Evolutionary conservation across 2,329 filamentous ascomycete genomes (phyloP).

Genomic region (Dactylellina cionopaga): DNA sequence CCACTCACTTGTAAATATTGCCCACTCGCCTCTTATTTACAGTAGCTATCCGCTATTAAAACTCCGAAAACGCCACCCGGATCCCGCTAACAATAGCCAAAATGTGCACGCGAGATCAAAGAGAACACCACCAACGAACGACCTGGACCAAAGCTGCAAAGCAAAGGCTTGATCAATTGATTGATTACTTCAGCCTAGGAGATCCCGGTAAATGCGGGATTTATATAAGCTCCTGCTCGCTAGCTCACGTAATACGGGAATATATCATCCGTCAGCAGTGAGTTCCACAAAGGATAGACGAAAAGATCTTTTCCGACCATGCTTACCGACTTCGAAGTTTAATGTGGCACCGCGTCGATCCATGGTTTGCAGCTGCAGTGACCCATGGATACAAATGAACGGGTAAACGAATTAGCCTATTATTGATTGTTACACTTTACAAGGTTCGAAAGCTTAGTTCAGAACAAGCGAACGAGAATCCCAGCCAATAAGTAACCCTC

Average conservation of each 20-base stretch:
- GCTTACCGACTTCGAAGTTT: constrained; percentile 16
- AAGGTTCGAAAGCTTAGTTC: neutral
- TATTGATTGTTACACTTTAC: neutral
- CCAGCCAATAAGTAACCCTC: neutral
- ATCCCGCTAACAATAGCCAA: neutral
- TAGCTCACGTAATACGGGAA: constrained; percentile 9
- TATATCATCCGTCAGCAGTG: constrained; percentile 21
- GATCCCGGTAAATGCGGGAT: constrained; percentile 6
- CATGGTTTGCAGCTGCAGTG: constrained; percentile 11
- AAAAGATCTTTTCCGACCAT: constrained; percentile 7
- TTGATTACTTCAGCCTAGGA: constrained; percentile 4
- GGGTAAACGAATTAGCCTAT: constrained; percentile 26
- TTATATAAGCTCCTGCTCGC: neutral
- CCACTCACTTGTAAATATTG: too few relatives aligned
- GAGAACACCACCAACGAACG: constrained; percentile 2
- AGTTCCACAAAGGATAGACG: neutral
- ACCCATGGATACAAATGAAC: constrained; percentile 17
- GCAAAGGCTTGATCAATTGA: constrained; percentile 1
- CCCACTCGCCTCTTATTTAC: too few relatives aligned
- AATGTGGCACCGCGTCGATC: constrained; percentile 17
- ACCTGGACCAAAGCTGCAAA: constrained; percentile 6
- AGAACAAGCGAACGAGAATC: constrained; percentile 16
- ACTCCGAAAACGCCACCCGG: neutral
- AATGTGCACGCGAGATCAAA: neutral
- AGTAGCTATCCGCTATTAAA: too few relatives aligned